phyloP scores from a whole-genome alignment of 2,329 filamentous ascomycete genomes.

The Spiromastix sp. region DNA sequence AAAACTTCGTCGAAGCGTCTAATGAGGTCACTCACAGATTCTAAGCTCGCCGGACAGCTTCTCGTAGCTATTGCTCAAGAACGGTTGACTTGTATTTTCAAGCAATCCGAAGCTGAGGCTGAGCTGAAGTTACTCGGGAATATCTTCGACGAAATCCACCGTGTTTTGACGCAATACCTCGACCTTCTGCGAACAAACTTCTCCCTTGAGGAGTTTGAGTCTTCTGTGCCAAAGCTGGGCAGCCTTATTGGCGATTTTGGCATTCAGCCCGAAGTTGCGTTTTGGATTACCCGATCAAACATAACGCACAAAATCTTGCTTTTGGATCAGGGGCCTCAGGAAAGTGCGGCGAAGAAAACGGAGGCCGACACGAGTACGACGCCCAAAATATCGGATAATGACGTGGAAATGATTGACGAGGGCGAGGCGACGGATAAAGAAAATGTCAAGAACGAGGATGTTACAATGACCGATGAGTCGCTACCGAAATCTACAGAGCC shows the following conservation, averaged over 20 bases:
- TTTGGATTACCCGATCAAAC: conserved; percentile 68
- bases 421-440: conserved; percentile 27
- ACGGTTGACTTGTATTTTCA: conserved; percentile 74
- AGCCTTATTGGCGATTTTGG: conserved; percentile 68
- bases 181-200: conserved; percentile 79
- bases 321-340: conserved; percentile 23
- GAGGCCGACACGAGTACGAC: conserved; percentile 12
- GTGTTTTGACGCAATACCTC: conserved; percentile 75
- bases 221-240: conserved; percentile 62
- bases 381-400: conserved; percentile 16
- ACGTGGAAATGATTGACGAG: conserved; percentile 22
- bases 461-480: conserved; percentile 10
- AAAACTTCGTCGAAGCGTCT: conserved; percentile 67
- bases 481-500: conserved; percentile 9
- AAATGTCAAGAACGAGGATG: conserved; percentile 17
- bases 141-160: conserved; percentile 81
- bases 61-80: conserved; percentile 89
- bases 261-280: conserved; percentile 69
- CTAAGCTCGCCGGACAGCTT: conserved; percentile 67
- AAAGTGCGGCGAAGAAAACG: conserved; percentile 19
- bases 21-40: conserved; percentile 66
- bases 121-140: conserved; percentile 85
- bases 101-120: conserved; percentile 52
- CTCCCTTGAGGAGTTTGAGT: conserved; percentile 64
- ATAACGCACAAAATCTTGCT: conserved; percentile 54